A percentile compares a stretch with the other conserved stretches of the same genome.
phyloP scores from a whole-genome alignment of 306 rosid species.

The Gastrolobium bilobum region DNA sequence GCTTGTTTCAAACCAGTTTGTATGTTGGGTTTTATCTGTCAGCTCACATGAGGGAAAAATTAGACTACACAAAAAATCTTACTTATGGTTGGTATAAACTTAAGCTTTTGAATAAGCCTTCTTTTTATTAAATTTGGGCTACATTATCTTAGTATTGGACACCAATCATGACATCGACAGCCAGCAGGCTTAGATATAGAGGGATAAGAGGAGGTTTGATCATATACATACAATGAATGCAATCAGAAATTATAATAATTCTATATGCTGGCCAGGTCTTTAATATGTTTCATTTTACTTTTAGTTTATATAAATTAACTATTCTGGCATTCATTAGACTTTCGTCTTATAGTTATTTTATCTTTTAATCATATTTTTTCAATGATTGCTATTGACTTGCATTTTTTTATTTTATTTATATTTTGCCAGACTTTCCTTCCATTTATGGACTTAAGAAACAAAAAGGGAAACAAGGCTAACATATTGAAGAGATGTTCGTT shows the following conservation, averaged over 20 bases:
- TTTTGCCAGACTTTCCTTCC: conserved; percentile 63
- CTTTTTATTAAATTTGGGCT: neutral
- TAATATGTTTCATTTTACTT: neutral
- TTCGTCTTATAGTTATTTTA: too few species aligned
- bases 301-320: neutral
- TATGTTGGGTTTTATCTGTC: too few species aligned
- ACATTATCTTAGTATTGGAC: neutral
- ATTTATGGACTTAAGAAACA: conserved; percentile 64
- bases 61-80: neutral
- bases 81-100: neutral
- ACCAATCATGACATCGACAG: neutral
- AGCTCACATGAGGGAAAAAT: neutral
- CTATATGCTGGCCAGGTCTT: neutral
- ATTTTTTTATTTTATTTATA: neutral
- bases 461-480: conserved; percentile 55
- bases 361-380: neutral
- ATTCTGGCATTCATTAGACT: neutral
- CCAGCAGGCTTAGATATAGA: neutral
- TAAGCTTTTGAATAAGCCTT: neutral
- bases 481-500: conserved; percentile 61
- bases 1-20: too few species aligned
- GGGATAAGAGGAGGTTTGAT: neutral
- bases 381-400: neutral
- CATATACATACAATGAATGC: neutral
- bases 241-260: neutral